phyloP scores from a whole-genome alignment of 371 early-diverging fungal genomes.

The Rhizopus stolonifer region DNA sequence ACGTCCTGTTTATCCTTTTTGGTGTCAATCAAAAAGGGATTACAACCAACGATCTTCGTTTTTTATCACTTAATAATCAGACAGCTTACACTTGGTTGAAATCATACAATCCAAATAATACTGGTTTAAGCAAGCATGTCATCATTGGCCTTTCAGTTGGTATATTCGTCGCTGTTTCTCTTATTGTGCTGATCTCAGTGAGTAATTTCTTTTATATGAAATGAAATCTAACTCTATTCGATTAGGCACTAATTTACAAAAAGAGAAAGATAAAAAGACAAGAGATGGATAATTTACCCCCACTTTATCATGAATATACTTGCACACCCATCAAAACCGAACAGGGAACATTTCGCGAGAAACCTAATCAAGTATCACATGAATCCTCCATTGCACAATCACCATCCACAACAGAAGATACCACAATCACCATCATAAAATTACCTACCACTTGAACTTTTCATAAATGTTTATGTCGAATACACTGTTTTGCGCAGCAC shows the following conservation, averaged over 20 bases:
- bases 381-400: too few relatives aligned
- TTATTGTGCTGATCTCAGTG: too few relatives aligned
- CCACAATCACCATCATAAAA: not conserved
- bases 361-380: too few relatives aligned
- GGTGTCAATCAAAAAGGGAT: constrained; percentile 13
- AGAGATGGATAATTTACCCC: not conserved
- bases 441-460: not conserved
- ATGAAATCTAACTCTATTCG: too few relatives aligned
- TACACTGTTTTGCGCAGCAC: too few relatives aligned
- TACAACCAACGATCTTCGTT: constrained; percentile 13
- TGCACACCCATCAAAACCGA: too few relatives aligned
- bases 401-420: too few relatives aligned
- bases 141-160: constrained; percentile 20
- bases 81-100: constrained; percentile 9
- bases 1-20: constrained; percentile 15
- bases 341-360: too few relatives aligned
- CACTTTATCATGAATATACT: too few relatives aligned
- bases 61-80: constrained; percentile 10
- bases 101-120: not conserved
- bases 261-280: not conserved
- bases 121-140: not conserved
- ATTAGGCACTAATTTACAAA: not conserved
- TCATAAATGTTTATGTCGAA: too few relatives aligned
- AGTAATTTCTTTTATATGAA: too few relatives aligned
- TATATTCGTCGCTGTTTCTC: not conserved